Conservation (phyloP, 1,284 basidiomycete genomes). For the Pascua guehoae region DNA sequence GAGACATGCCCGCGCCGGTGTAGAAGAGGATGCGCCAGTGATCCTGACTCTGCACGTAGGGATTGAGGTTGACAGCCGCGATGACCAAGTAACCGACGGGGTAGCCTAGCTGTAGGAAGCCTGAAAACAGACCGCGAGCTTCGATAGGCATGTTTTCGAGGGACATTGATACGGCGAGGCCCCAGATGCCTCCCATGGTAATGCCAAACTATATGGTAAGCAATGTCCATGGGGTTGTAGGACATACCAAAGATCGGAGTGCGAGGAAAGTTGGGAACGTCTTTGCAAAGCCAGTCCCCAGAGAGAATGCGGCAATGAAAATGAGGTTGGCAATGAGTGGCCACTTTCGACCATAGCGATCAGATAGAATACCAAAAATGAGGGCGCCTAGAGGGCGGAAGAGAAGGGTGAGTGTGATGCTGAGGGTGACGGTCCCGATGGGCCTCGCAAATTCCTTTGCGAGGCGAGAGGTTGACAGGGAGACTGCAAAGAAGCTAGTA, state of each 20-base stretch:
- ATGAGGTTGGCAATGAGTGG: constrained; percentile 74
- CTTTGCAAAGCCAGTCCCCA: constrained; percentile 59
- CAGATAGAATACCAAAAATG: constrained; percentile 70
- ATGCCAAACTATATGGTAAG: constrained; percentile 61
- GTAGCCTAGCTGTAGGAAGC: constrained; percentile 79
- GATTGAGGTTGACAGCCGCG: constrained; percentile 64
- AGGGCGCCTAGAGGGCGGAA: constrained; percentile 85
- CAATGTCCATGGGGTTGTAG: background rate
- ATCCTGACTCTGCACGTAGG: constrained; percentile 38
- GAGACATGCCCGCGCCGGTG: constrained; percentile 62
- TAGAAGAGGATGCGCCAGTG: constrained; percentile 55
- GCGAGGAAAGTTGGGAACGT: constrained; percentile 52
- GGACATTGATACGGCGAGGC: constrained; percentile 51
- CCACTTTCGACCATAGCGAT: constrained; percentile 89
- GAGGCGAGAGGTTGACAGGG: constrained; percentile 61
- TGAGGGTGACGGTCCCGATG: constrained; percentile 53
- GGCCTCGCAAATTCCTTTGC: constrained; percentile 32
- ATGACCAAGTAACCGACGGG: constrained; percentile 55
- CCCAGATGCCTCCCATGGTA: constrained; percentile 68
- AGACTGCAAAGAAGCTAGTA: constrained; percentile 76
- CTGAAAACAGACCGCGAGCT: constrained; percentile 76
- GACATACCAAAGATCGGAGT: constrained; percentile 54
- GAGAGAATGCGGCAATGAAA: constrained; percentile 67
- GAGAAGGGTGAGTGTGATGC: constrained; percentile 88
- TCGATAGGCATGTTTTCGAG: constrained; percentile 87